Evolutionary conservation across 2,329 filamentous ascomycete genomes (phyloP).

Genomic region (Clathrospora elynae): DNA sequence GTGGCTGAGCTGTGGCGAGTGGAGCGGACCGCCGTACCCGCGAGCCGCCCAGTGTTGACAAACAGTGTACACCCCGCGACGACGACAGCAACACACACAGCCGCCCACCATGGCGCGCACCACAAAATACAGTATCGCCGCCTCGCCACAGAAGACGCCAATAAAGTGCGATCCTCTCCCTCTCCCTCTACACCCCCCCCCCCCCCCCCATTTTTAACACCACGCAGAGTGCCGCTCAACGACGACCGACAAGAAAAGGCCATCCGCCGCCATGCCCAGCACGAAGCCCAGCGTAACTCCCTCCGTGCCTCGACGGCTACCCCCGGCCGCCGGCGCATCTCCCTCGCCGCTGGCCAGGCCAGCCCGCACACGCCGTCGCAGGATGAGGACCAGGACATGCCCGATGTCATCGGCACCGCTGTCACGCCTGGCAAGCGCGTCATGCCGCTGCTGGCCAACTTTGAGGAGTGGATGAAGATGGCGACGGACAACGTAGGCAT

Average conservation of each 20-base stretch:
- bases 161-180: conserved; percentile 43
- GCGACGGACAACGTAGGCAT: conserved; percentile 79
- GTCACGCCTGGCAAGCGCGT: conserved; percentile 93
- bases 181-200: no score
- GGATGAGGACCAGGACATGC: conserved; percentile 61
- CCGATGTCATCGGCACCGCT: conserved; percentile 68
- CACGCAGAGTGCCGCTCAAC: conserved; percentile 83
- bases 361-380: conserved; percentile 58
- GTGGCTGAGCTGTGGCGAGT: conserved; percentile 1
- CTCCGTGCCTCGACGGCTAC: conserved; percentile 77
- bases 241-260: conserved; percentile 94
- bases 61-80: conserved; percentile 24
- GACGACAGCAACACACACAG: conserved; percentile 21
- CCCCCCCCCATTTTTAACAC: conserved; percentile 5
- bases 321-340: conserved; percentile 68
- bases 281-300: conserved; percentile 90
- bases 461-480: conserved; percentile 99
- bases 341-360: conserved; percentile 56
- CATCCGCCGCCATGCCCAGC: conserved; percentile 81
- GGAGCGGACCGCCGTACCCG: background rate
- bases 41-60: conserved; percentile 27
- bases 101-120: conserved; percentile 60
- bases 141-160: conserved; percentile 56
- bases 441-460: conserved; percentile 91
- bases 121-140: conserved; percentile 50